These are phyloP conservation scores for Capsella rubella DNA, from an alignment of 441 rosid species.

Conservation along the genomic window DNA sequence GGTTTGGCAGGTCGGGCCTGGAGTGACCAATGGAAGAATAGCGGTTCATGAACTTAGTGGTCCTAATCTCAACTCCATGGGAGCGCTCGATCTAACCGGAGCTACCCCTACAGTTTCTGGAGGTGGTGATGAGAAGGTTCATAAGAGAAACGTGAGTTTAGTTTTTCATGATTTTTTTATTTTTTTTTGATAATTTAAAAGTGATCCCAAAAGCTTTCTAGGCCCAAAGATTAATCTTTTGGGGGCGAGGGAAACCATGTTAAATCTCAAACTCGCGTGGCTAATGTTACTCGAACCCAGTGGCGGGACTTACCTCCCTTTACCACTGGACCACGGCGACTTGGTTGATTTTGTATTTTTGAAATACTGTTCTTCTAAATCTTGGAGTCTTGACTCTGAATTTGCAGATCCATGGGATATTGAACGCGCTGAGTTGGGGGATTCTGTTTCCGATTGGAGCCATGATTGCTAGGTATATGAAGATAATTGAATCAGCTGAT, in stretches of 20 bases:
- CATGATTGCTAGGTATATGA: conserved; percentile 64
- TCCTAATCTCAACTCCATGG: conserved; percentile 51
- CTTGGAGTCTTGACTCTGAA: background rate
- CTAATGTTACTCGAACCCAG: no score
- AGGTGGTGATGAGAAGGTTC: conserved; percentile 43
- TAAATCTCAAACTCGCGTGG: no score
- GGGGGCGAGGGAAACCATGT: no score
- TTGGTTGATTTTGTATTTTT: no score
- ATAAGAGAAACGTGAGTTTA: conserved; percentile 56
- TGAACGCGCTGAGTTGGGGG: conserved; percentile 74
- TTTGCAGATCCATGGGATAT: conserved; percentile 66
- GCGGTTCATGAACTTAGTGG: conserved; percentile 46
- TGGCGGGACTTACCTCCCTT: no score
- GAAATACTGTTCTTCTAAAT: background rate
- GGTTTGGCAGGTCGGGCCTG: conserved; percentile 75
- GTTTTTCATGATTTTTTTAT: background rate
- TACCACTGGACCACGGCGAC: no score
- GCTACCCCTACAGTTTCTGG: conserved; percentile 30
- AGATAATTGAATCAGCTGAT: conserved; percentile 62
- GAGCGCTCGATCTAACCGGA: conserved; percentile 47
- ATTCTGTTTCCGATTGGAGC: conserved; percentile 64
- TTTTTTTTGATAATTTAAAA: no score
- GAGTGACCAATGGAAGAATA: conserved; percentile 35
- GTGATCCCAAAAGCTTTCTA: no score
- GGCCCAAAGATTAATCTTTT: no score